Conservation (phyloP, 371 early-diverging fungal species). For the Mucor sp. region DNA sequence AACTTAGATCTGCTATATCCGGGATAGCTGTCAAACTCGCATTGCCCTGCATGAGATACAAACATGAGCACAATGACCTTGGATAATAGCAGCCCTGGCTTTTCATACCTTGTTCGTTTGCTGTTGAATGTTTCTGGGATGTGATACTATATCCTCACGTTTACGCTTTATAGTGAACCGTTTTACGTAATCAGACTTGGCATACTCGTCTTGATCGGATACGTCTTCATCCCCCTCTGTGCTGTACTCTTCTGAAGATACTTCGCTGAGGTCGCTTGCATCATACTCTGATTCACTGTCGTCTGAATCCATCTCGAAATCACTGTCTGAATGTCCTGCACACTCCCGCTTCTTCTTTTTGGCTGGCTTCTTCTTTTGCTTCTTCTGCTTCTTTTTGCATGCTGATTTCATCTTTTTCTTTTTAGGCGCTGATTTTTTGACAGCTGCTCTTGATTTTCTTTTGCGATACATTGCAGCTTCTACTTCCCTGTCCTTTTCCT, state of each 20-base stretch:
- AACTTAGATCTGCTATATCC: slow-evolving; percentile 16
- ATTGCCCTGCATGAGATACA: background rate
- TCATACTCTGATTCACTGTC: slow-evolving; percentile 13
- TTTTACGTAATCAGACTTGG: background rate
- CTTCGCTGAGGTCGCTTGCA: slow-evolving; percentile 1
- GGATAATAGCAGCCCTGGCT: too few species aligned
- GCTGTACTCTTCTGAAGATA: background rate
- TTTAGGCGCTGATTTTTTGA: slow-evolving; percentile 6
- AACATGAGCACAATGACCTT: background rate
- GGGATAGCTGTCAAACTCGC: slow-evolving; percentile 2
- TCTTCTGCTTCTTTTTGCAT: slow-evolving; percentile 9
- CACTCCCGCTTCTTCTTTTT: slow-evolving; percentile 16
- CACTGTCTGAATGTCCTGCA: slow-evolving; percentile 18
- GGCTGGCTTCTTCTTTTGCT: slow-evolving; percentile 5
- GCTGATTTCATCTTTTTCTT: background rate
- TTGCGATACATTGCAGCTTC: slow-evolving; percentile 11
- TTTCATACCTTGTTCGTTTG: background rate
- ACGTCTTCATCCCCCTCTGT: background rate
- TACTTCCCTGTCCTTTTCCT: background rate
- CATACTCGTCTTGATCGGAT: too few species aligned
- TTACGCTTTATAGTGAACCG: background rate
- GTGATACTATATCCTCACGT: background rate
- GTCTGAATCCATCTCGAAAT: slow-evolving; percentile 15
- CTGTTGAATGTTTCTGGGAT: background rate
- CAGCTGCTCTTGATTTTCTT: background rate